Base-by-base conservation (phyloP, 495 filamentous ascomycete species). In the Penicillium longicatenatum region DNA sequence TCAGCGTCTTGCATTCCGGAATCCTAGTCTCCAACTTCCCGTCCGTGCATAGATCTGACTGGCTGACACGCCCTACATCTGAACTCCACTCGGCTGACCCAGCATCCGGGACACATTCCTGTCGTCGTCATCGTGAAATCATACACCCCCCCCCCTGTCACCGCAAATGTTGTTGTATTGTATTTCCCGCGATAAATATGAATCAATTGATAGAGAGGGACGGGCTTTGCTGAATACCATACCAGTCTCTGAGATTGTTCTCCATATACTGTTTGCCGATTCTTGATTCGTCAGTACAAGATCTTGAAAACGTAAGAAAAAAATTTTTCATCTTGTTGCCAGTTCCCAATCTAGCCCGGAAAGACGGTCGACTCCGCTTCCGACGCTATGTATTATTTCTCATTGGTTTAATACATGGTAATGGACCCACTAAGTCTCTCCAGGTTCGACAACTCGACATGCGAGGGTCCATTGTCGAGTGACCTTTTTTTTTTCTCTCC, bases 101-200 rank as follows among this genome's bases (percentile, higher is more conserved):
- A 51, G n/a, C 48, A 37, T 17, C 48, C 48, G 48, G 33, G 50
- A 46, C 26, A 24, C 24, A 55, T 55, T 59, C 49, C 62, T 61
- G 52, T 60, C 59, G 58, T 61, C 62, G 62, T 65, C 62, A 65
- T 65, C 62, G 55, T 65, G 62, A 65, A 65, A 61, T 65, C 62
- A 64, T 64, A 22, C 44, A 21, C 24, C 44, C 20, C 26, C 44
- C 20, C 26, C 19, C 24, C 44, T 46, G 44, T 11, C 21, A 44
- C 42, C 22, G n/a, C 29, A 29, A 17, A 22, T 43, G 35, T 39
- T 53, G 33, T 26, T 17, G 43, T 45, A 46, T 37, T 52, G 49
- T 39, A 39, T 39, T 39, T 39, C 14, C 11, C 10, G 9, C 12
- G 31, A 12, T 10, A 14, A 4, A 39, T 39, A 4, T 39, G 17